Conservation (phyloP, 148 eudicot genomes). For the Euryodendron excelsum region DNA sequence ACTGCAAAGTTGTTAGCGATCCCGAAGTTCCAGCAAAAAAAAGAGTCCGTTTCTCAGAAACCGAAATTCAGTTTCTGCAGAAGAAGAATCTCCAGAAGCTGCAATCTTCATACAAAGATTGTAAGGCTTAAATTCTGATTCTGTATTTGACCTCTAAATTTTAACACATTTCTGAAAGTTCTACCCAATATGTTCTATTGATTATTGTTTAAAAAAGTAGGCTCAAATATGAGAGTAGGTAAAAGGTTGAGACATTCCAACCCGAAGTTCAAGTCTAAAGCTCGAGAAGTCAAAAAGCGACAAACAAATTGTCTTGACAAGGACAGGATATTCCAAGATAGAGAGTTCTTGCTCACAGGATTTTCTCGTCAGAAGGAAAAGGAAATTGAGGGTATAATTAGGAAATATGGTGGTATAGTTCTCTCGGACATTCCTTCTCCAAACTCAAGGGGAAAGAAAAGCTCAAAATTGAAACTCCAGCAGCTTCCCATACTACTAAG, state of each 20-base stretch:
- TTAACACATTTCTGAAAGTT: conserved; percentile 1
- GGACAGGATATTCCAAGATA: conserved; percentile 55
- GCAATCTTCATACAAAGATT: conserved; percentile 18
- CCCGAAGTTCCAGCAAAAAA: conserved; percentile 41
- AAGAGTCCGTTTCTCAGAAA: conserved; percentile 58
- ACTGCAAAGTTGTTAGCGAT: conserved; percentile 22
- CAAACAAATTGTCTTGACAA: conserved; percentile 33
- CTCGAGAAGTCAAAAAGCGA: conserved; percentile 46
- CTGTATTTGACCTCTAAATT: conserved; percentile 1
- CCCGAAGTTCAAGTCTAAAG: conserved; percentile 30
- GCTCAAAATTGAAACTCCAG: conserved; percentile 36
- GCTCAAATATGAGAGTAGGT: conserved; percentile 33
- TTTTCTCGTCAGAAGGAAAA: conserved; percentile 62
- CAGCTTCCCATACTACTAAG: conserved; percentile 71
- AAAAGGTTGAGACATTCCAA: conserved; percentile 29
- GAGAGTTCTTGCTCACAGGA: conserved; percentile 81
- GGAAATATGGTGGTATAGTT: conserved; percentile 74
- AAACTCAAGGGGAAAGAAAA: conserved; percentile 44
- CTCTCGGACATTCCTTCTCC: conserved; percentile 62
- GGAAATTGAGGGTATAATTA: conserved; percentile 57
- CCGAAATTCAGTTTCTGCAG: conserved; percentile 25
- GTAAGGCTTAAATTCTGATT: conserved; percentile 33
- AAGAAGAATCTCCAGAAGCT: conserved; percentile 24
- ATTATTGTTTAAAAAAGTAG: conserved; percentile 19
- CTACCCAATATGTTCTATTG: conserved; percentile 4